A percentile compares a stretch with the other conserved stretches of the same genome.
Conservation (phyloP, 805 yeast species). For the Saturnispora zaruensis region DNA sequence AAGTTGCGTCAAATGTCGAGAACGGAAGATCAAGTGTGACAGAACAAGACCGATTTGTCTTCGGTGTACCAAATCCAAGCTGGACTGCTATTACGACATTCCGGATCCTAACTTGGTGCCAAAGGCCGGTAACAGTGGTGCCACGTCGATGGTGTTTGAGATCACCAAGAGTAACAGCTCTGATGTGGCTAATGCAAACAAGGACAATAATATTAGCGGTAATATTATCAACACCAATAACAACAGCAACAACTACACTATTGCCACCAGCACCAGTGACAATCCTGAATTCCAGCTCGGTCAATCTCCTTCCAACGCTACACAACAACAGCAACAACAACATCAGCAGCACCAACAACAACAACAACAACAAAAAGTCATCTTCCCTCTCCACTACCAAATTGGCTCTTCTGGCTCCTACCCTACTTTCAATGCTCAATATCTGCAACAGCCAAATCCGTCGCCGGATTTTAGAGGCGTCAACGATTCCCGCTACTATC, state of each 20-base stretch:
- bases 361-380: constrained; percentile 1
- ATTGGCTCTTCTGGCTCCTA: neutral
- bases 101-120: constrained; percentile 1
- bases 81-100: constrained; percentile 2
- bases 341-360: neutral
- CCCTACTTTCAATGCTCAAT: neutral
- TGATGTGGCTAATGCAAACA: neutral
- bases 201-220: neutral
- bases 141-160: neutral
- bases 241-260: neutral
- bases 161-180: neutral
- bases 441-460: neutral
- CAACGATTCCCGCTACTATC: neutral
- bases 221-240: neutral
- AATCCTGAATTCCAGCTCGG: neutral
- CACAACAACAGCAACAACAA: neutral
- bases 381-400: neutral
- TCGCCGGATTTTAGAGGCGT: neutral
- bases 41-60: constrained; percentile 18
- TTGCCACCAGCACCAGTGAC: neutral
- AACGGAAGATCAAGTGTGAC: constrained; percentile 22
- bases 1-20: constrained; percentile 19
- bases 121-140: neutral
- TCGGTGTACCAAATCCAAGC: constrained; percentile 13
- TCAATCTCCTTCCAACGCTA: neutral